Conservation (phyloP, 129 eudicot genomes). For the Glebionis coronaria region DNA sequence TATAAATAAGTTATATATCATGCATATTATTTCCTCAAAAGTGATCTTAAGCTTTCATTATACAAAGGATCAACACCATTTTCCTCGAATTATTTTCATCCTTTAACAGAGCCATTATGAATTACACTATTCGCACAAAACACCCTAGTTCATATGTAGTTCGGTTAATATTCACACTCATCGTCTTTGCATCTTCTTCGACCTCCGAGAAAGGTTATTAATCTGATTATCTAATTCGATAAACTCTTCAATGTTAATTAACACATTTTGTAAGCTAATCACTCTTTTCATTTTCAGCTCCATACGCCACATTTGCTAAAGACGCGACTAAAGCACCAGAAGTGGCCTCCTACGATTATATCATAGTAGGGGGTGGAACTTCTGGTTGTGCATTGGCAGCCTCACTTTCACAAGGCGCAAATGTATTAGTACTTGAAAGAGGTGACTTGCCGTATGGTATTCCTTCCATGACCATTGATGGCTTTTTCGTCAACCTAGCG, state of each 20-base stretch:
- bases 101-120: neutral
- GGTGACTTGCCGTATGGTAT: constrained; percentile 64
- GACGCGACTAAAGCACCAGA: too few relatives aligned
- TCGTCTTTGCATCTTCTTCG: constrained; percentile 18
- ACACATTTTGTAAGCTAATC: neutral
- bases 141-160: too few relatives aligned
- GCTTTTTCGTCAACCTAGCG: constrained; percentile 43
- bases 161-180: neutral
- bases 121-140: too few relatives aligned
- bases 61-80: neutral
- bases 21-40: too few relatives aligned
- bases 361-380: too few relatives aligned
- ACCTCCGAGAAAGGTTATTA: constrained; percentile 24
- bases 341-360: too few relatives aligned
- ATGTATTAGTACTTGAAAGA: constrained; percentile 74
- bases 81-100: too few relatives aligned
- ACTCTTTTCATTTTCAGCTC: constrained; percentile 45
- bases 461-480: constrained; percentile 42
- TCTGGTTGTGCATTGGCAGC: too few relatives aligned
- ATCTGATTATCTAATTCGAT: too few relatives aligned
- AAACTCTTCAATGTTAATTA: too few relatives aligned
- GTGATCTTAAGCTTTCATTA: neutral
- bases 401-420: too few relatives aligned
- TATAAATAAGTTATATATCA: too few relatives aligned
- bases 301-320: constrained; percentile 59